These are phyloP conservation scores for Fusarium albosuccineum DNA, from an alignment of 2,329 filamentous ascomycete genomes.

Conservation along the genomic window DNA sequence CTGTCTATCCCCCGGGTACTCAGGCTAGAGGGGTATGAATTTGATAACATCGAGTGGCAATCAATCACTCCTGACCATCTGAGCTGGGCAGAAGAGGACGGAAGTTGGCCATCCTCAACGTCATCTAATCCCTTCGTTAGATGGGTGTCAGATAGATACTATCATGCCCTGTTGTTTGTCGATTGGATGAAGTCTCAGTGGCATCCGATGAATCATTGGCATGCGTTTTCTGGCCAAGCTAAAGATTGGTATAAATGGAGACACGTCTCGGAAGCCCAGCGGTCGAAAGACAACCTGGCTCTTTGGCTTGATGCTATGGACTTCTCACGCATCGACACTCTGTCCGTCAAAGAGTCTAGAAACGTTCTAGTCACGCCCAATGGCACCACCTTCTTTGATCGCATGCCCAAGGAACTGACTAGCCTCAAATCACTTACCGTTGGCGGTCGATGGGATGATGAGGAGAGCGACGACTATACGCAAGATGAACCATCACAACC, in stretches of 20 bases:
- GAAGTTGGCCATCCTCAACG: background rate
- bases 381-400: background rate
- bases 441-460: conserved; percentile 4
- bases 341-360: background rate
- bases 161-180: background rate
- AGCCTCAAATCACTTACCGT: conserved; percentile 10
- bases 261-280: background rate
- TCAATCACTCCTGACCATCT: background rate
- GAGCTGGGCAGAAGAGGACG: conserved; percentile 12
- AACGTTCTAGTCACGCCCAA: too few relatives aligned
- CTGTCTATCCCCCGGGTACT: conserved; percentile 1
- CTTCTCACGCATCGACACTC: conserved; percentile 8
- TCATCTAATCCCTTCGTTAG: conserved; percentile 2
- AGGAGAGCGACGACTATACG: too few relatives aligned
- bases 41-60: background rate
- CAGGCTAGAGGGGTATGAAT: background rate
- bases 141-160: background rate
- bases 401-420: background rate
- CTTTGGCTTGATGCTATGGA: conserved; percentile 21
- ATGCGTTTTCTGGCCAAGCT: background rate
- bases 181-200: background rate
- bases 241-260: background rate
- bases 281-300: conserved; percentile 7
- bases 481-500: background rate
- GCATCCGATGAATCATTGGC: background rate